Percentiles rank a stretch among this genome's conserved stretches.
These are phyloP conservation scores for Tolypocladium tundrense DNA, from an alignment of 2,329 filamentous ascomycete genomes.

Conservation along the genomic window DNA sequence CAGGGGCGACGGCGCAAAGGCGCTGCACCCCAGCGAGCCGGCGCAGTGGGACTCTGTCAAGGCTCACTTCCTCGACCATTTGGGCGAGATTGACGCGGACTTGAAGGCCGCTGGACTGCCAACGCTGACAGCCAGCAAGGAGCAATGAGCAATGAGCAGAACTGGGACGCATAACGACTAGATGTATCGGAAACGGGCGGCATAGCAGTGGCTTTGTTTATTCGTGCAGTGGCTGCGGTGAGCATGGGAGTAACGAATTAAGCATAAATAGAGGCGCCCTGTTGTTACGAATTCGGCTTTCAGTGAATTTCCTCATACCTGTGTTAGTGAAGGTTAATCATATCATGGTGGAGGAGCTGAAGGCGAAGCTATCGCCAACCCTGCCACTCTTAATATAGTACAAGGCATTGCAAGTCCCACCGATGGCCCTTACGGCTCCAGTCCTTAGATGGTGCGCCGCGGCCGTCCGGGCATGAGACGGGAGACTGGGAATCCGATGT, in stretches of 20 bases:
- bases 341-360: background rate
- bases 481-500: too few species aligned
- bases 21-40: slow-evolving; percentile 8
- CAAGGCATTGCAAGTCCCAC: background rate
- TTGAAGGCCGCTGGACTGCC: slow-evolving; percentile 9
- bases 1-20: slow-evolving; percentile 9
- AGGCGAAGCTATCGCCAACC: background rate
- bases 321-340: background rate
- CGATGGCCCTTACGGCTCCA: background rate
- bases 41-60: slow-evolving; percentile 13
- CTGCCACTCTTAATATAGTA: background rate
- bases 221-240: background rate
- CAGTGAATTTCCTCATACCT: background rate
- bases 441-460: too few species aligned
- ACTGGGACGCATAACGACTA: too few species aligned
- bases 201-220: background rate
- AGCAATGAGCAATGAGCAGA: background rate
- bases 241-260: background rate
- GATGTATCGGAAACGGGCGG: background rate
- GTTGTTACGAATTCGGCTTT: background rate
- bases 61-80: slow-evolving; percentile 16
- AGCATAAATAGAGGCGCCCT: background rate
- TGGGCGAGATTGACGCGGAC: slow-evolving; percentile 13
- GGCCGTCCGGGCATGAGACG: too few species aligned
- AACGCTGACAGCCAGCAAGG: background rate